These are phyloP conservation scores for Casuarina cunninghamiana DNA, from an alignment of 306 rosid species.

Conservation along the genomic window DNA sequence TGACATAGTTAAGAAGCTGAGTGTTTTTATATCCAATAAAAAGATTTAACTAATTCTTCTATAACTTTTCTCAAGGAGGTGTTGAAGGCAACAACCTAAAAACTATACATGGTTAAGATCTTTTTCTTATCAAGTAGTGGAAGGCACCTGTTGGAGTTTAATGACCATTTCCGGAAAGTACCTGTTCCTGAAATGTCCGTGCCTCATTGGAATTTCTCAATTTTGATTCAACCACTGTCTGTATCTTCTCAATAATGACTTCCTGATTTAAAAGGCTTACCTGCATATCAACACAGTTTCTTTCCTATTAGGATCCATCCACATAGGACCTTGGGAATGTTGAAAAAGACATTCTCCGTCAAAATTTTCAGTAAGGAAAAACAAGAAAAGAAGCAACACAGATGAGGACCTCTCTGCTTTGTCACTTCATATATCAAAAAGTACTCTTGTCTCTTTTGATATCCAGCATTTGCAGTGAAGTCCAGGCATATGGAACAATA, in stretches of 20 bases:
- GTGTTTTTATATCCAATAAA: neutral
- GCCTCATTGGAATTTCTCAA: conserved; percentile 78
- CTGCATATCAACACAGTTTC: conserved; percentile 38
- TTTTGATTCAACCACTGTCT: conserved; percentile 74
- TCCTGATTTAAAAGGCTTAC: conserved; percentile 92
- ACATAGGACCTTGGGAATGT: neutral
- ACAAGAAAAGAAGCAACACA: neutral
- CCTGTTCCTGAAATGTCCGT: conserved; percentile 81
- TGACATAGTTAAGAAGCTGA: neutral
- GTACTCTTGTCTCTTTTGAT: neutral
- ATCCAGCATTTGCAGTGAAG: neutral
- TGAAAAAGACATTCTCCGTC: conserved; percentile 12
- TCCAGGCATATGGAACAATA: neutral
- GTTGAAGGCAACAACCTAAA: neutral
- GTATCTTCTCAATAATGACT: conserved; percentile 84
- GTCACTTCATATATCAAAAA: neutral
- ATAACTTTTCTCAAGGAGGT: neutral
- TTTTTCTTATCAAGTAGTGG: conserved; percentile 11
- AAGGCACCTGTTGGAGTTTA: conserved; percentile 6
- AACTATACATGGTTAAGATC: conserved; percentile 15
- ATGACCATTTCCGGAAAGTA: conserved; percentile 25
- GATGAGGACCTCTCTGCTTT: neutral
- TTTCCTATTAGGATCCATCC: conserved; percentile 12
- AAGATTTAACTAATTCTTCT: neutral
- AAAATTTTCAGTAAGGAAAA: neutral